Conservation (phyloP, 2,329 filamentous ascomycete species). For the Dactylellina cionopaga region DNA sequence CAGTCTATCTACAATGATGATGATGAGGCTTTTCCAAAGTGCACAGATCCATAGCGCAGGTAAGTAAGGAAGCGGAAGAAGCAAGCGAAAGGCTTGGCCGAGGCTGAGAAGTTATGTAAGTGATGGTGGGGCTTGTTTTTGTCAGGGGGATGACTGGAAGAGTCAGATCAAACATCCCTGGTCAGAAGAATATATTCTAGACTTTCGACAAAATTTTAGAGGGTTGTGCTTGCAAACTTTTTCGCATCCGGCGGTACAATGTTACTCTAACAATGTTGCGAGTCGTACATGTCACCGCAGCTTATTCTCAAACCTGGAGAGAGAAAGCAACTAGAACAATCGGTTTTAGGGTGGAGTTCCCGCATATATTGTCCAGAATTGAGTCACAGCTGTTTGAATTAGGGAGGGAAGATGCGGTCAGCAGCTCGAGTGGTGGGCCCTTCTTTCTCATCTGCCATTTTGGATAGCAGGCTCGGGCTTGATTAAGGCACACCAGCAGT, state of each 20-base stretch:
- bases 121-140: background rate
- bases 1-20: too few relatives aligned
- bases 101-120: background rate
- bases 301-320: too few relatives aligned
- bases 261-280: background rate
- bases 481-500: constrained; percentile 44
- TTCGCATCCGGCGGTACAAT: background rate
- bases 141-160: background rate
- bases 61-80: constrained; percentile 66
- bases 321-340: too few relatives aligned
- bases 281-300: too few relatives aligned
- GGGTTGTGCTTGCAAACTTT: background rate
- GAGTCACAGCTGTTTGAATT: constrained; percentile 23
- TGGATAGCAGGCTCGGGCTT: constrained; percentile 6
- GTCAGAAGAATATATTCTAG: background rate
- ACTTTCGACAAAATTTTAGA: background rate
- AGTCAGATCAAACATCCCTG: constrained; percentile 9
- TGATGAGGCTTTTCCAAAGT: too few relatives aligned
- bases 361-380: too few relatives aligned
- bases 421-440: too few relatives aligned
- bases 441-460: constrained; percentile 13
- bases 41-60: constrained; percentile 63
- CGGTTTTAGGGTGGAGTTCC: too few relatives aligned
- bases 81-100: constrained; percentile 63
- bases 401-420: constrained; percentile 14